Evolutionary conservation across 2,329 filamentous ascomycete genomes (phyloP), one percentile per base, ranked within the genome.

Genomic region (Canariomyces notabilis): DNA sequence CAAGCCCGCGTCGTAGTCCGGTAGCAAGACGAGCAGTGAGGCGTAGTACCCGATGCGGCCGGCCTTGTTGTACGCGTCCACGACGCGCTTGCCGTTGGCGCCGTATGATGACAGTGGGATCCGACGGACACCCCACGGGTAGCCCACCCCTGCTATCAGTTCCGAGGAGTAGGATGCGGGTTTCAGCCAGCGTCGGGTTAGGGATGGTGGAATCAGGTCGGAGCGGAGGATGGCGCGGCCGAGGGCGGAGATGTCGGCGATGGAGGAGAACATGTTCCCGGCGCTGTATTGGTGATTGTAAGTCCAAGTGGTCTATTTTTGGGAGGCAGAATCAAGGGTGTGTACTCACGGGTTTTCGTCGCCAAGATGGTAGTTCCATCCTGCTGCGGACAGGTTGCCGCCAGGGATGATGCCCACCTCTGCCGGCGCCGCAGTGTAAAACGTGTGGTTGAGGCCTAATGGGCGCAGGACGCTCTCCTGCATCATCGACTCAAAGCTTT

Each of bases 171-270:
- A 59, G 3, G 62, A 55, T 0, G 55, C 52, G 0, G 72, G 71
- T 41, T 70, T 70, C 16, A 75, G 58, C 71, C 71, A 74, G 26
- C 68, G 61, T n/a, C 67, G 62, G 0, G 71, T 73, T 12, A 61
- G 52, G 2, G 58, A 50, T 0, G 61, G 53, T 0, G 63, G 49
- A 0, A 74, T 54, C 1, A 73, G 56, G 0, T 61, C 61, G 15
- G 63, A 67, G 8, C 56, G 56, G 16, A 74, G 60, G 49, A 74
- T 71, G 18, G 66, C 64, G 2, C 65, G 66, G n/a, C 70, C 69
- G n/a, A 73, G 57, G 5, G 56, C 53, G 0, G 66, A 63, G 42
- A 74, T 58, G 57, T 74, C 72, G 4, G 59, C 58, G 1, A 63
- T 54, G 0, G 67, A 71, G 14, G 71, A 68, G 60, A 68, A 74